These are phyloP conservation scores for Jaminaea rosea DNA, from an alignment of 1,284 basidiomycete species.

Conservation along the genomic window DNA sequence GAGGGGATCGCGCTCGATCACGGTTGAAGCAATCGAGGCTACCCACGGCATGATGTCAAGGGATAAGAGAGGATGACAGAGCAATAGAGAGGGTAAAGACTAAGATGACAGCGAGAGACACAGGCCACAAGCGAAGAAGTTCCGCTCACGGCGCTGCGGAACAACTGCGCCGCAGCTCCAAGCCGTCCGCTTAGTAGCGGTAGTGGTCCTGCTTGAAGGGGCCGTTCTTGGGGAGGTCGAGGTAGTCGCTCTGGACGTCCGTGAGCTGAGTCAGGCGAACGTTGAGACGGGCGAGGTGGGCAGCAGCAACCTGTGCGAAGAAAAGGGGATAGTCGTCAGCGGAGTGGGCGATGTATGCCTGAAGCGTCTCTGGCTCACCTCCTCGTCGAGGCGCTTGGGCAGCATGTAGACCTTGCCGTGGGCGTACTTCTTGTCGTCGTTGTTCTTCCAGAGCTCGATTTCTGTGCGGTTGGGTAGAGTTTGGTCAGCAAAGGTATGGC, in stretches of 20 bases:
- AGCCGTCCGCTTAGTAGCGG: constrained; percentile 39
- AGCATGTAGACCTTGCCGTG: constrained; percentile 54
- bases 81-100: too few species aligned
- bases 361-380: too few species aligned
- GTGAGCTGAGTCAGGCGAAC: constrained; percentile 84
- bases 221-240: constrained; percentile 78
- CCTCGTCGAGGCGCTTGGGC: constrained; percentile 96
- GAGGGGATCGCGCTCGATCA: too few species aligned
- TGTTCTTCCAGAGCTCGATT: constrained; percentile 94
- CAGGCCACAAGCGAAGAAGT: too few species aligned
- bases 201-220: constrained; percentile 64
- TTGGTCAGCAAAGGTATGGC: too few species aligned
- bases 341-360: too few species aligned
- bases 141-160: background rate
- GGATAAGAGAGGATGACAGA: too few species aligned
- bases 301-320: constrained; percentile 93
- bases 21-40: too few species aligned
- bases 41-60: too few species aligned
- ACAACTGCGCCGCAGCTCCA: background rate
- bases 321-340: too few species aligned
- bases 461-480: too few species aligned
- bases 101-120: too few species aligned
- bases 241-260: constrained; percentile 73
- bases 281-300: constrained; percentile 81
- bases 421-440: constrained; percentile 71